Evolutionary conservation across 2,329 filamentous ascomycete species (phyloP), one percentile per base, ranked within the genome.

Genomic region (Pestalotiopsis sp.): DNA sequence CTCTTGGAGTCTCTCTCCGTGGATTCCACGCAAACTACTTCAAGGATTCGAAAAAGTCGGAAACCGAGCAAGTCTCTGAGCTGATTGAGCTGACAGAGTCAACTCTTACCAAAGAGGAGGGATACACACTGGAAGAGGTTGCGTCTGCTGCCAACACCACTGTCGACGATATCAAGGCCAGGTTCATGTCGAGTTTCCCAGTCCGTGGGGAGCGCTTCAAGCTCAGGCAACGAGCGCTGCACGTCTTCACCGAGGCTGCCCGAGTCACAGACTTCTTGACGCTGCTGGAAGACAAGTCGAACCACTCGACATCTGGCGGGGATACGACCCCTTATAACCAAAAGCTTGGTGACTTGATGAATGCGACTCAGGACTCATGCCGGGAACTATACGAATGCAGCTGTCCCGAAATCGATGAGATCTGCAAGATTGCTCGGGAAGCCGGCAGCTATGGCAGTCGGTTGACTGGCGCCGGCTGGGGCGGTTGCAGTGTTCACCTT

Each of bases 391-490:
- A 96, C 80, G 93, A 98, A 75, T 98, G 95, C 82, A 96, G 92
- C 74, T 97, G 93, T 74, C 90, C 92, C 0, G 94, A 98, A 80
- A 88, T 98, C n/a, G 95, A 99, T 78, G 86, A 93, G 70, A 87
- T 99, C 48, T 98, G 95, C 79, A 79, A 85, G 52, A 91, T 98
- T 72, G 94, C 94, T 0, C 86, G 90, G 35, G 85, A 83, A 17
- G 92, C 92, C 0, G 96, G 96, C 2, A 89, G 92, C 20, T 94
- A 94, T 77, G 96, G 95, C 35, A 94, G 92, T 73, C 85, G 95
- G 30, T 82, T 98, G 73, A 98, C 95, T 0, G 96, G 96, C 52
- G 96, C 96, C 0, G 96, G 96, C 3, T 99, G 96, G 96, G 96
- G 96, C 70, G 96, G 96, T 2, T 98, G 96, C 82, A 96, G 89